Evolutionary conservation across 805 yeast genomes (phyloP).

Genomic region (Candida cerambycidarum): DNA sequence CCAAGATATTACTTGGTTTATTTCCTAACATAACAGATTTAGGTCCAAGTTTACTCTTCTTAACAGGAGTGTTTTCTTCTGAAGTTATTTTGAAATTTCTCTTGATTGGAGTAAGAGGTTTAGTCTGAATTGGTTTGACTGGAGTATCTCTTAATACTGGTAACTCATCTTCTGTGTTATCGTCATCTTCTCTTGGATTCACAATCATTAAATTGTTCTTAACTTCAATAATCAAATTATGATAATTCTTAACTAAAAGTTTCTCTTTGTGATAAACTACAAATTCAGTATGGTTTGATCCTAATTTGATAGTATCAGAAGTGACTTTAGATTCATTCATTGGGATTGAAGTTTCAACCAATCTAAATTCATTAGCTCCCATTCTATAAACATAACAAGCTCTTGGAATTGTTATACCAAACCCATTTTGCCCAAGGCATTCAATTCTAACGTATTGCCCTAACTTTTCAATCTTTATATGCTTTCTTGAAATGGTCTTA

Average conservation of each 20-base stretch:
- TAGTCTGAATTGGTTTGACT: neutral
- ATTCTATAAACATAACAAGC: conserved; percentile 30
- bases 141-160: conserved; percentile 13
- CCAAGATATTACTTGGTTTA: neutral
- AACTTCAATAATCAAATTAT: conserved; percentile 65
- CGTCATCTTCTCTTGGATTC: conserved; percentile 47
- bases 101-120: conserved; percentile 17
- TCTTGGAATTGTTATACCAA: conserved; percentile 63
- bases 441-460: conserved; percentile 48
- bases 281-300: conserved; percentile 49
- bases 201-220: conserved; percentile 61
- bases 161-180: conserved; percentile 47
- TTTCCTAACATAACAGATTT: neutral
- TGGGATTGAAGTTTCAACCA: conserved; percentile 15
- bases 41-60: conserved; percentile 4
- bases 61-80: conserved; percentile 22
- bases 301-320: conserved; percentile 40
- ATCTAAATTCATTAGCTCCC: conserved; percentile 21
- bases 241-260: conserved; percentile 60
- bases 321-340: conserved; percentile 8
- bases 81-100: conserved; percentile 15
- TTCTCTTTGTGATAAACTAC: conserved; percentile 62
- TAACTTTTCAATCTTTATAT: conserved; percentile 50
- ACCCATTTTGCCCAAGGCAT: conserved; percentile 84
- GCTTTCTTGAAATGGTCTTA: conserved; percentile 67